Conservation (phyloP, 352 stramenopile species). For the Pythium rishiriense region DNA sequence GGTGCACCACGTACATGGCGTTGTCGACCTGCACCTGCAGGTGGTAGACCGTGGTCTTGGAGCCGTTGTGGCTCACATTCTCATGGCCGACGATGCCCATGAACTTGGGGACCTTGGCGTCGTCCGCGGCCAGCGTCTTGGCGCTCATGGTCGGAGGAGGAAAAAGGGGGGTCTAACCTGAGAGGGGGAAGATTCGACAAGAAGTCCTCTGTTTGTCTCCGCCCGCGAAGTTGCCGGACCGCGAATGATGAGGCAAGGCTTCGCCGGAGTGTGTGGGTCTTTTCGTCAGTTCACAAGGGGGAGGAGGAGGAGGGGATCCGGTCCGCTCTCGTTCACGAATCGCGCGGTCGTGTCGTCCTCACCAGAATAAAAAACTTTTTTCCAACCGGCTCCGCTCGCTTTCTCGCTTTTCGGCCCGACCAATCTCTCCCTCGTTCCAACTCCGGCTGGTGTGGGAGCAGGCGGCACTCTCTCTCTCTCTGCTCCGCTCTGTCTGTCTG, state of each 20-base stretch:
- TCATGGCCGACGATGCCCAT: slow-evolving; percentile 87
- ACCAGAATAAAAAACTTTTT: neutral
- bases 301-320: neutral
- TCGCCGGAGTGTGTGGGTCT: neutral
- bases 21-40: slow-evolving; percentile 77
- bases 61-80: slow-evolving; percentile 84
- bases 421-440: slow-evolving; percentile 12
- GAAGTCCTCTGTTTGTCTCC: neutral
- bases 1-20: slow-evolving; percentile 78
- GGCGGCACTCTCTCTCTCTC: slow-evolving; percentile 19
- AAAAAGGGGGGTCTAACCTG: neutral
- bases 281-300: neutral
- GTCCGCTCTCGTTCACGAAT: neutral
- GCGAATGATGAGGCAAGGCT: slow-evolving; percentile 13
- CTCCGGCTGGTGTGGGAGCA: slow-evolving; percentile 6
- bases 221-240: neutral
- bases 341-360: slow-evolving; percentile 4
- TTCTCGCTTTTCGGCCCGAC: neutral
- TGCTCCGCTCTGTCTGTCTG: slow-evolving; percentile 14
- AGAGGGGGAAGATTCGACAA: slow-evolving; percentile 5
- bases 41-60: slow-evolving; percentile 87
- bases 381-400: neutral
- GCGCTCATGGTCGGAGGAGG: slow-evolving; percentile 35
- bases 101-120: slow-evolving; percentile 70
- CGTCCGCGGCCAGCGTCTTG: slow-evolving; percentile 34